Percentiles rank a stretch among this genome's conserved stretches.
These are phyloP conservation scores for Ogataea wickerhamii DNA, from an alignment of 805 yeast species.

Conservation along the genomic window DNA sequence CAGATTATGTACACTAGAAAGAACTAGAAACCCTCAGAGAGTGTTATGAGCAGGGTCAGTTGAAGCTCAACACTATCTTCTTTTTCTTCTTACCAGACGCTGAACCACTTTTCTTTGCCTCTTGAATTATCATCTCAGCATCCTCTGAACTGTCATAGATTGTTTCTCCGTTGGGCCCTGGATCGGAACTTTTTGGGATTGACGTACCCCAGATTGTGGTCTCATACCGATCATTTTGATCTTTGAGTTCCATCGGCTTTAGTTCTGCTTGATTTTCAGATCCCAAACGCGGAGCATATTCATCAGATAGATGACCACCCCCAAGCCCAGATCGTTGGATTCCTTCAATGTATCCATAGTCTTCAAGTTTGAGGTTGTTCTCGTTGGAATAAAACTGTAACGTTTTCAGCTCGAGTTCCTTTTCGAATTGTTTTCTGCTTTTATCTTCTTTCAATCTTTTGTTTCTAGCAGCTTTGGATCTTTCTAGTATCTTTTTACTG, in stretches of 20 bases:
- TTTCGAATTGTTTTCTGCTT: slow-evolving; percentile 52
- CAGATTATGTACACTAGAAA: not conserved
- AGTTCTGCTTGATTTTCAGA: not conserved
- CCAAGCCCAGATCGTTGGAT: slow-evolving; percentile 25
- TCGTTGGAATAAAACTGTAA: slow-evolving; percentile 58
- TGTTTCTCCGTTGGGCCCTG: slow-evolving; percentile 14
- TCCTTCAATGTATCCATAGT: slow-evolving; percentile 35
- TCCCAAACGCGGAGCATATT: slow-evolving; percentile 16
- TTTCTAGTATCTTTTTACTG: slow-evolving; percentile 51
- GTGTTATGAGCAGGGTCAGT: slow-evolving; percentile 10
- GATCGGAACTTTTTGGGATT: slow-evolving; percentile 40
- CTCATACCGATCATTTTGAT: slow-evolving; percentile 10
- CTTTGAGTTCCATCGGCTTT: not conserved
- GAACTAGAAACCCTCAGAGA: no score
- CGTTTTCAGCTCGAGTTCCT: slow-evolving; percentile 54
- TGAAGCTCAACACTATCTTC: slow-evolving; percentile 33
- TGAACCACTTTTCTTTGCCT: slow-evolving; percentile 47
- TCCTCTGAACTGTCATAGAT: slow-evolving; percentile 45
- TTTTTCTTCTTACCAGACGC: slow-evolving; percentile 33
- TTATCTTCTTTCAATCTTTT: slow-evolving; percentile 60
- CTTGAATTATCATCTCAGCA: slow-evolving; percentile 45
- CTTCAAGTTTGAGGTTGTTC: slow-evolving; percentile 38
- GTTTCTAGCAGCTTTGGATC: slow-evolving; percentile 48
- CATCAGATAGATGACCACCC: slow-evolving; percentile 10
- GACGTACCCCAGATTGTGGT: slow-evolving; percentile 78